Evolutionary conservation across 179 eudicot species (phyloP).

Genomic region (Beta lomatogona): DNA sequence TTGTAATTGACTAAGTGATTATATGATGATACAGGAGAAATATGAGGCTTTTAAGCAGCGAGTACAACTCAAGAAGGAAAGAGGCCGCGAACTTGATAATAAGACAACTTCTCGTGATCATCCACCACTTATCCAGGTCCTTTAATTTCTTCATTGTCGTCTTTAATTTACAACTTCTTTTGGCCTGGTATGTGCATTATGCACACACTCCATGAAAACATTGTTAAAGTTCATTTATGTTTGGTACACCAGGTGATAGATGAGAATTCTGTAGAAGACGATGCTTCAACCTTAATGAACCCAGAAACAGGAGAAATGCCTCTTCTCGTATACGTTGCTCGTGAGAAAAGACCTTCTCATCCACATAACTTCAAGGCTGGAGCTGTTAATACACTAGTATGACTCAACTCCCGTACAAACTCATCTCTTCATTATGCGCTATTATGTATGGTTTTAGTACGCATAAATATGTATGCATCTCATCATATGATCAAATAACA

Average conservation of each 20-base stretch:
- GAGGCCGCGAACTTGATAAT: neutral
- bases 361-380: conserved; percentile 52
- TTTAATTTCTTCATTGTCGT: neutral
- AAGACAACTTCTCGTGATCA: conserved; percentile 15
- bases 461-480: neutral
- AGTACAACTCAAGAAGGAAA: conserved; percentile 13
- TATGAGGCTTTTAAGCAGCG: conserved; percentile 34
- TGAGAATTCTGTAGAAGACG: conserved; percentile 3
- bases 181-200: neutral
- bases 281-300: neutral
- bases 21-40: conserved; percentile 28
- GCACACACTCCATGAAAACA: neutral
- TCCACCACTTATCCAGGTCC: conserved; percentile 32
- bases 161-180: neutral
- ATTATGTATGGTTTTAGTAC: neutral
- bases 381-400: conserved; percentile 49
- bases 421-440: neutral
- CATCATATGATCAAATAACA: neutral
- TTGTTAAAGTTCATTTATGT: neutral
- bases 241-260: conserved; percentile 20
- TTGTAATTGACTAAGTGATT: neutral
- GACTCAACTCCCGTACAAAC: neutral
- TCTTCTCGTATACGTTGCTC: conserved; percentile 37
- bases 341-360: conserved; percentile 42
- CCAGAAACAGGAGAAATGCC: conserved; percentile 28